Evolutionary conservation across 192 early-diverging fungal genomes (phyloP).

Genomic region (Entomortierella chlamydospora): DNA sequence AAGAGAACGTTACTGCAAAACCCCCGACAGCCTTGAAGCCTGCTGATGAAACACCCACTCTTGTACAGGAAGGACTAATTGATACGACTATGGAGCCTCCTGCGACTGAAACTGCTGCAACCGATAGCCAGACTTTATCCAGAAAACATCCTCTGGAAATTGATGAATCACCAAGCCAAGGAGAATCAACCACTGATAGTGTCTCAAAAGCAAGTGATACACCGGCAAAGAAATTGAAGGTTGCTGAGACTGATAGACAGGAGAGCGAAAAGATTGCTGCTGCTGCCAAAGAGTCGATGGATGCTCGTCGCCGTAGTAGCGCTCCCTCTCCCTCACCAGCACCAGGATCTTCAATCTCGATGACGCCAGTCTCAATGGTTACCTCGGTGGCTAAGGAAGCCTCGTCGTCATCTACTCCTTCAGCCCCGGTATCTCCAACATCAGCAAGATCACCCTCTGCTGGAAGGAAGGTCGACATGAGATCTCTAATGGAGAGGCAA

Average conservation of each 20-base stretch:
- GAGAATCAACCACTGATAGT: not conserved
- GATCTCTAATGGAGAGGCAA: conserved; percentile 39
- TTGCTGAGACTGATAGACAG: not conserved
- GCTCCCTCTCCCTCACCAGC: conserved; percentile 47
- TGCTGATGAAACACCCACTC: conserved; percentile 2
- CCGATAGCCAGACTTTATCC: not conserved
- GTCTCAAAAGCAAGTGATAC: not conserved
- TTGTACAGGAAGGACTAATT: conserved; percentile 37
- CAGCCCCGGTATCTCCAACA: conserved; percentile 23
- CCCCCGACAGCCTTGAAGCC: conserved; percentile 6
- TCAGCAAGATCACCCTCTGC: not conserved
- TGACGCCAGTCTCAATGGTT: not conserved
- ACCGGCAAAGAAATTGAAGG: conserved; percentile 14
- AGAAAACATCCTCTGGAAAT: conserved; percentile 24
- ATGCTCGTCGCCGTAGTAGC: conserved; percentile 34
- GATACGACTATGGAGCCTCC: conserved; percentile 18
- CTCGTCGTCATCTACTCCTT: not conserved
- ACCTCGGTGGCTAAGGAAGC: not conserved
- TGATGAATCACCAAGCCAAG: not conserved
- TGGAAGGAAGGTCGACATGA: conserved; percentile 23
- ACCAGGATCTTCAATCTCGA: conserved; percentile 2
- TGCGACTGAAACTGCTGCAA: not conserved
- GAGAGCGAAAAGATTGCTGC: conserved; percentile 13
- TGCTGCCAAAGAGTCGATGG: conserved; percentile 26
- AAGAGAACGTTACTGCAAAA: not conserved